Evolutionary conservation across 768 basidiomycete species (phyloP), one percentile per base, ranked within the genome.

Genomic region (Tulasnella sp.): DNA sequence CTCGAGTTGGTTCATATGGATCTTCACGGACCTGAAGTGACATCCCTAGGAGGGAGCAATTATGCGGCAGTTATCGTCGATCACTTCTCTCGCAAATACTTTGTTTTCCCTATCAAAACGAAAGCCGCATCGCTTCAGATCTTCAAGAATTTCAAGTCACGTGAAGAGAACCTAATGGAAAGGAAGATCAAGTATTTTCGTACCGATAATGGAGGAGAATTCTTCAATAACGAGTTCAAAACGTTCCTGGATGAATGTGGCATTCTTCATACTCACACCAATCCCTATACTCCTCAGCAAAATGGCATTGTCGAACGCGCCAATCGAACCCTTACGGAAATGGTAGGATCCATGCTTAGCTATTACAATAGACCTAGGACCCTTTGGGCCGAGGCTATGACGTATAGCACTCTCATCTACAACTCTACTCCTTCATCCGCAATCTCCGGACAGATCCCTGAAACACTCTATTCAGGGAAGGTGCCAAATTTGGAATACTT

Each of bases 151-250:
- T 69, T 53, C 63, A 67, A 69, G 55, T 63, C 64, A 1, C 57
- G 50, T 32, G 66, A 61, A 3, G 67, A 69, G 58, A 65, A 47
- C 9, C 58, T 58, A 34, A 60, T 57, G n/a, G 66, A 59, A 0
- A 37, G 25, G 5, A 56, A 54, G 20, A 57, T 68, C 37, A 60
- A 59, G 45, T 40, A 40, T 2, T 43, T 67, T 25, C 60, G 62
- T 16, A 58, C 64, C 46, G 66, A 70, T 58, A 63, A 66, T 40
- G 69, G 66, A 3, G 67, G 65, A 1, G 66, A 69, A 49, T 69
- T 62, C 57, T 65, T 62, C 39, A 57, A 54, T 9, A 27, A 35
- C 12, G 40, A 44, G 3, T 56, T 42, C 8, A 28, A 27, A n/a
- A 13, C 27, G 19, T 54, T 32, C 51, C 29, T 50, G 13, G 20